phyloP scores from a whole-genome alignment of 1,139 yeast genomes.

The Yamadazyma taylorii region DNA sequence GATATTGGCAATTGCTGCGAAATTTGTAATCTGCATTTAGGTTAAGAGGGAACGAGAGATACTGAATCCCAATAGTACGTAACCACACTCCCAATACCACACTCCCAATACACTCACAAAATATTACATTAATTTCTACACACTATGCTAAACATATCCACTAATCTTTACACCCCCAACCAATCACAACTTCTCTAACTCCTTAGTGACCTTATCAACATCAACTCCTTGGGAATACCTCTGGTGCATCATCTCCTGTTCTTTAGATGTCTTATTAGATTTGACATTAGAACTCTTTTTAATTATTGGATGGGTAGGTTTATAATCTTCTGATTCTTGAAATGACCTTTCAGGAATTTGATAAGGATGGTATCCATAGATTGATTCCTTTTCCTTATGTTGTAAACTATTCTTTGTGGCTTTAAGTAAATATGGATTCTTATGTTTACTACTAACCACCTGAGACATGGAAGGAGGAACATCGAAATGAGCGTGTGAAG shows the following conservation, averaged over 20 bases:
- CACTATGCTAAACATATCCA: not conserved
- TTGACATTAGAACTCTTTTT: constrained; percentile 7
- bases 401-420: constrained; percentile 1
- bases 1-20: no score
- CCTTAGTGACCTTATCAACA: constrained; percentile 12
- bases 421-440: not conserved
- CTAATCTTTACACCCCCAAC: no score
- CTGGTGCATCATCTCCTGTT: no score
- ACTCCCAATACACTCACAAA: no score
- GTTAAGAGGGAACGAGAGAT: no score
- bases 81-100: no score
- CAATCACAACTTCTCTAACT: constrained; percentile 14
- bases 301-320: constrained; percentile 25
- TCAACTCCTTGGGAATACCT: constrained; percentile 11
- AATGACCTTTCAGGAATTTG: constrained; percentile 36
- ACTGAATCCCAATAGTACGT: no score
- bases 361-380: constrained; percentile 17
- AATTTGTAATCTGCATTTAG: no score
- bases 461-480: no score
- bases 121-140: no score
- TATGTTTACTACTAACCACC: constrained; percentile 3
- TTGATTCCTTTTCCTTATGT: constrained; percentile 13
- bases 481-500: no score
- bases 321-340: constrained; percentile 26
- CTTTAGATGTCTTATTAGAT: no score